A percentile compares a stretch with the other conserved stretches of the same genome.
Conservation (phyloP, 352 stramenopile genomes). For the Phytophthora brassicae region DNA sequence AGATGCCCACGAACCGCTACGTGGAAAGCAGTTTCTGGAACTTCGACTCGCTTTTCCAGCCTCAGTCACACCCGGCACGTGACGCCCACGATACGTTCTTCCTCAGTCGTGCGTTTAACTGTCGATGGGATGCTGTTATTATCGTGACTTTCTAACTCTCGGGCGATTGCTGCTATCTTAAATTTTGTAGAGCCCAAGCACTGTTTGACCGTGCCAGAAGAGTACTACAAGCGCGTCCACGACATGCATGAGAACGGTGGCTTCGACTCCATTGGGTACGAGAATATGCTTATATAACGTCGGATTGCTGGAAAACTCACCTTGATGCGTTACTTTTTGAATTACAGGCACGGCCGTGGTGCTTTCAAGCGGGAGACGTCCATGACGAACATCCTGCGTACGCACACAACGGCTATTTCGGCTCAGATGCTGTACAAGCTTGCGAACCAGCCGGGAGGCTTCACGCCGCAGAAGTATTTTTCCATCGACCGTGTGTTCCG, state of each 20-base stretch:
- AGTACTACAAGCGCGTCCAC: slow-evolving; percentile 99
- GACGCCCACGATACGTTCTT: slow-evolving; percentile 99
- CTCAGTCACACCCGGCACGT: slow-evolving; percentile 98
- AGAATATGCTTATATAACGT: slow-evolving; percentile 29
- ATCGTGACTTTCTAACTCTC: not conserved
- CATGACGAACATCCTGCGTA: slow-evolving; percentile 99
- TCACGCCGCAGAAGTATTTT: slow-evolving; percentile 98
- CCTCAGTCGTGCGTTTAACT: slow-evolving; percentile 87
- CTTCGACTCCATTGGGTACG: slow-evolving; percentile 96
- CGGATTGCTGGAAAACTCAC: not conserved
- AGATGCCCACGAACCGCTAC: slow-evolving; percentile 99
- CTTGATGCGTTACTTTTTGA: not conserved
- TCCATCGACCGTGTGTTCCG: slow-evolving; percentile 99
- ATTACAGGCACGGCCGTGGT: slow-evolving; percentile 63
- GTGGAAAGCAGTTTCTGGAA: slow-evolving; percentile 99
- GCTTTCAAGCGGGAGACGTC: slow-evolving; percentile 95
- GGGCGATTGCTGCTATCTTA: not conserved
- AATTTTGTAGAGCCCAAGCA: slow-evolving; percentile 62
- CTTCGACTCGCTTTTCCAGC: slow-evolving; percentile 99
- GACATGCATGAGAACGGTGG: slow-evolving; percentile 98
- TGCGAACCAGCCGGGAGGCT: slow-evolving; percentile 93
- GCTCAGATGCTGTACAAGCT: slow-evolving; percentile 99
- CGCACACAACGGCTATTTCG: slow-evolving; percentile 99
- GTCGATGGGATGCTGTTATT: not conserved
- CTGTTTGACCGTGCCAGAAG: slow-evolving; percentile 92